A percentile compares a stretch with the other conserved stretches of the same genome.
phyloP scores from a whole-genome alignment of 352 stramenopile genomes.

The Blastocystis sp. region DNA sequence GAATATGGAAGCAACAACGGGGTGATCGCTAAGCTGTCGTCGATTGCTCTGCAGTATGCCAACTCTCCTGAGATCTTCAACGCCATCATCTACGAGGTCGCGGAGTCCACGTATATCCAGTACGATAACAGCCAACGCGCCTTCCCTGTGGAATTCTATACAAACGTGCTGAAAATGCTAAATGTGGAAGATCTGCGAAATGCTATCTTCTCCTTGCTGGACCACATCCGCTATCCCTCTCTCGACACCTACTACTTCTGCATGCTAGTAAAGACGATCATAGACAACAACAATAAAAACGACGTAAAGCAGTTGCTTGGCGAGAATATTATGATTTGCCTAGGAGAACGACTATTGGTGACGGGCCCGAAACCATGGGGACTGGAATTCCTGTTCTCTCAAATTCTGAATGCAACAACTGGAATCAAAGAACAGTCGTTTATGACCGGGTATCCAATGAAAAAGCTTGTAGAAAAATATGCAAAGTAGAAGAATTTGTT shows the following conservation, averaged over 20 bases:
- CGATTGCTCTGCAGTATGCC: neutral
- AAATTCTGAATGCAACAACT: neutral
- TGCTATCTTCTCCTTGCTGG: neutral
- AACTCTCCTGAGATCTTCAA: neutral
- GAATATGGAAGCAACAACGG: neutral
- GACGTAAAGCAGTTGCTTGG: no score
- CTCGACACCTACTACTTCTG: conserved; percentile 41
- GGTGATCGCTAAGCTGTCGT: neutral
- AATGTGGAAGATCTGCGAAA: neutral
- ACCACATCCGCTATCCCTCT: conserved; percentile 17
- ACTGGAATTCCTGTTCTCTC: conserved; percentile 43
- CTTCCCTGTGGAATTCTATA: conserved; percentile 14
- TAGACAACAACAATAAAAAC: neutral
- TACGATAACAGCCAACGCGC: neutral
- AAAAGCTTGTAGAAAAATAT: neutral
- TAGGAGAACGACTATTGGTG: conserved; percentile 12
- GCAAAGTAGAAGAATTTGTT: neutral
- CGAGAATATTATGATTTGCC: neutral
- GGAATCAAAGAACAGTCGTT: neutral
- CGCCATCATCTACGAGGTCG: conserved; percentile 37
- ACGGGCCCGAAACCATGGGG: conserved; percentile 21
- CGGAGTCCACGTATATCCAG: neutral
- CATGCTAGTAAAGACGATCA: conserved; percentile 21
- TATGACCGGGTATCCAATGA: neutral
- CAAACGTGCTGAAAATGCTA: neutral